A percentile compares a stretch with the other conserved stretches of the same genome.
These are phyloP conservation scores for Austroboletus rostrupii DNA, from an alignment of 1,284 basidiomycete genomes.

Conservation along the genomic window DNA sequence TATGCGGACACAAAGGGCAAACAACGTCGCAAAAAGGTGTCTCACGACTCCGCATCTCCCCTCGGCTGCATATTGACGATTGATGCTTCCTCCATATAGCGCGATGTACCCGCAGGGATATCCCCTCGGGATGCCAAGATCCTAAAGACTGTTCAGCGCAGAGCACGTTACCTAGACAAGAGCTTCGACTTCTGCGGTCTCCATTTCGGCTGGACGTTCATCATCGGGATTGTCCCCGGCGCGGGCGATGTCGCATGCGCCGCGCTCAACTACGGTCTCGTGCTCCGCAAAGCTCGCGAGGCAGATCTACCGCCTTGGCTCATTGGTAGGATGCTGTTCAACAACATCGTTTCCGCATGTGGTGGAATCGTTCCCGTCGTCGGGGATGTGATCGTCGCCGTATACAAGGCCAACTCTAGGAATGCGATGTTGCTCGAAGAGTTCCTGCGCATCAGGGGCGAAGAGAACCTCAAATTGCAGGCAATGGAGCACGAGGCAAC, in stretches of 20 bases:
- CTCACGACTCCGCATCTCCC: not conserved
- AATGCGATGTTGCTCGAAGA: constrained; percentile 79
- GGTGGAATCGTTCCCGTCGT: constrained; percentile 76
- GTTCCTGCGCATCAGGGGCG: constrained; percentile 64
- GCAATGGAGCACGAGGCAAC: constrained; percentile 25
- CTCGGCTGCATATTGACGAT: not conserved
- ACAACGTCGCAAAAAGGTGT: constrained; percentile 65
- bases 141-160: constrained; percentile 67
- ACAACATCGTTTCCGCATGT: constrained; percentile 71
- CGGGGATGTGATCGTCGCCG: constrained; percentile 74
- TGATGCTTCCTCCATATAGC: constrained; percentile 37
- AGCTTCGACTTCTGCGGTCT: constrained; percentile 82
- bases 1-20: constrained; percentile 66
- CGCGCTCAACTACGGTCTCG: constrained; percentile 70
- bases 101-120: constrained; percentile 73
- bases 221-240: constrained; percentile 76
- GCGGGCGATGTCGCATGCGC: constrained; percentile 67
- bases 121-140: constrained; percentile 76
- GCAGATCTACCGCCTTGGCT: constrained; percentile 71
- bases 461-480: constrained; percentile 53
- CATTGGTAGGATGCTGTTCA: constrained; percentile 69
- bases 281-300: constrained; percentile 73
- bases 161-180: constrained; percentile 92
- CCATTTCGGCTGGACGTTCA: constrained; percentile 83
- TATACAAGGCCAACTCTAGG: constrained; percentile 86